A percentile compares a stretch with the other conserved stretches of the same genome.
Evolutionary conservation across 1,284 basidiomycete genomes (phyloP).

Genomic region (Cutaneotrichosporon sp.): DNA sequence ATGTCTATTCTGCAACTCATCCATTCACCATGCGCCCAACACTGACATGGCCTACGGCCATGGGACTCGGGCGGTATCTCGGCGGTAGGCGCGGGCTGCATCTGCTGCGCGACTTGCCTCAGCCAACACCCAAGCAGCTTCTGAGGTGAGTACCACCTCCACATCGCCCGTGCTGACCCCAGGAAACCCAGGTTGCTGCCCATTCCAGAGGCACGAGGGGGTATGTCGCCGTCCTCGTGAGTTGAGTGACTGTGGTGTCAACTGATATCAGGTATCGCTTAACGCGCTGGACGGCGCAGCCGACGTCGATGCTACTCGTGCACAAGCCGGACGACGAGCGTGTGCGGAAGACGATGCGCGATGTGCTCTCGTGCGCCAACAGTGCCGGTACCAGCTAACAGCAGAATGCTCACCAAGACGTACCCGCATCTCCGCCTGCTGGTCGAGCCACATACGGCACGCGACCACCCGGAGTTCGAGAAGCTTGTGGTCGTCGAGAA

Average conservation of each 20-base stretch:
- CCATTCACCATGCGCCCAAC: slow-evolving; percentile 4
- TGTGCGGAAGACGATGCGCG: slow-evolving; percentile 52
- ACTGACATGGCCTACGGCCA: not conserved
- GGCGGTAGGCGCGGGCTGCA: slow-evolving; percentile 24
- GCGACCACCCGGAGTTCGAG: slow-evolving; percentile 38
- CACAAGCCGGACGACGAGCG: slow-evolving; percentile 57
- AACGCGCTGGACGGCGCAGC: slow-evolving; percentile 39
- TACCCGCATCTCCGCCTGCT: slow-evolving; percentile 40
- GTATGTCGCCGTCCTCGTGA: not conserved
- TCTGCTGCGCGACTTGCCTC: slow-evolving; percentile 33
- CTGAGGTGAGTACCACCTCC: slow-evolving; percentile 26
- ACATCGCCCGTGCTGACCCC: slow-evolving; percentile 16
- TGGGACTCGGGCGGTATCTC: not conserved
- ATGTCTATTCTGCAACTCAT: not conserved
- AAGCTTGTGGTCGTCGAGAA: slow-evolving; percentile 36
- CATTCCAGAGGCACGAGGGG: not conserved
- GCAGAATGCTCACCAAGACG: slow-evolving; percentile 31
- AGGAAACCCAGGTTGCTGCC: slow-evolving; percentile 19
- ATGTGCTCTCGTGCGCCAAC: slow-evolving; percentile 49
- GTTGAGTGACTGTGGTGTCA: not conserved
- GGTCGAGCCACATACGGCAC: slow-evolving; percentile 47
- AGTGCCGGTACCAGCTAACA: slow-evolving; percentile 24
- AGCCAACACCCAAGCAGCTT: slow-evolving; percentile 23
- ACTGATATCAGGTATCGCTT: slow-evolving; percentile 31
- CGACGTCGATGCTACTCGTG: slow-evolving; percentile 56